Base-by-base conservation (phyloP, 345 rosid species). In the Geranium rotundifolium region DNA sequence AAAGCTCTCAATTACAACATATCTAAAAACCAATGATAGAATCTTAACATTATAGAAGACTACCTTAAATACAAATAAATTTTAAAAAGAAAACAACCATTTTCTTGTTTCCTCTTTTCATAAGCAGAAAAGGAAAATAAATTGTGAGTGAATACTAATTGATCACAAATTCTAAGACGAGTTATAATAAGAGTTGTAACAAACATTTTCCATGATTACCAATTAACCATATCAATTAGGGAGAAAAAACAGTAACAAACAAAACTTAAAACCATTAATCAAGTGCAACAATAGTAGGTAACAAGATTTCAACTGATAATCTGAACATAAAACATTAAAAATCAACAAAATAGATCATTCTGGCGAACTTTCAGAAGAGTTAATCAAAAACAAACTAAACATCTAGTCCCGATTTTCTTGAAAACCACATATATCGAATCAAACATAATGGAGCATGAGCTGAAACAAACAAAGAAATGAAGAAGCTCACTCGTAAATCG, bases 401-500 rank as follows among this genome's bases (percentile, higher is more conserved):
- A 41, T 5, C 50, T 41, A 1, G 7, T 41, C 5, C 50, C 13
- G 50, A 41, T 12, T 41, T 4, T 5, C 14, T 41, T 13, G 13
- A 41, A 41, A 9, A 41, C 5, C 50, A 41, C 50, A 41, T 41
- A 12, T 8, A 34, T 34, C 8, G 5, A 41, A 41, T 41, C 50
- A 9, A 41, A 41, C 12, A 9, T n/a, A n/a, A n/a, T n/a, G n/a
- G 1, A 4, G 5, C 14, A 12, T 1, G 17, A 20, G 29, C 5
- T 29, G 54, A 64, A 41, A 37, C 0, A 29, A 52, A 50, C 63
- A 67, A 12, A 57, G 4, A 8, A 34, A 8, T 34, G 8, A 34
- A 2, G 65, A 57, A 39, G 29, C 64, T 75, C 63, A 91, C 98
- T 67, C 79, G 89, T 81, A 91, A 80, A 77, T 69, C 75, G 89